A percentile compares a stretch with the other conserved stretches of the same genome.
These are phyloP conservation scores for Rhodotorula glutinis DNA, from an alignment of 1,284 basidiomycete genomes.

Conservation along the genomic window DNA sequence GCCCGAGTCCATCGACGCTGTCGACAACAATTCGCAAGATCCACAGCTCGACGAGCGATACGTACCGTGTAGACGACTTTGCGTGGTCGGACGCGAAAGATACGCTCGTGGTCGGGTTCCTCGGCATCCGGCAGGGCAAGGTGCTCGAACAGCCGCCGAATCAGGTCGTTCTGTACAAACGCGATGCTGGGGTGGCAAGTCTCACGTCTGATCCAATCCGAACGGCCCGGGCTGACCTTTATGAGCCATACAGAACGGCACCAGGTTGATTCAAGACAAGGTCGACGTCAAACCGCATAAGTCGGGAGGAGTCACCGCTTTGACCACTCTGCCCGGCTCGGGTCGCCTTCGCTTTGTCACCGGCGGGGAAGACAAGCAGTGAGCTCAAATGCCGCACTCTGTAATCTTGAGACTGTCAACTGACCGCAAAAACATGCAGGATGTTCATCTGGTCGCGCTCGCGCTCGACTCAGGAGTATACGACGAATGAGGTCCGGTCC, in stretches of 20 bases:
- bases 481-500: slow-evolving; percentile 11
- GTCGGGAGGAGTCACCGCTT: slow-evolving; percentile 27
- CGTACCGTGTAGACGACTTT: slow-evolving; percentile 26
- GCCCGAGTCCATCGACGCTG: neutral
- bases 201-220: no score
- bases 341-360: slow-evolving; percentile 30
- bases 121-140: slow-evolving; percentile 23
- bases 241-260: neutral
- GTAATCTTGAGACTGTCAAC: no score
- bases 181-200: slow-evolving; percentile 11
- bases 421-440: no score
- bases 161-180: slow-evolving; percentile 31
- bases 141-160: slow-evolving; percentile 13
- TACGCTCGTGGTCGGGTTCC: slow-evolving; percentile 26
- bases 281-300: slow-evolving; percentile 16
- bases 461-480: slow-evolving; percentile 17
- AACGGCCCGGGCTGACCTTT: neutral
- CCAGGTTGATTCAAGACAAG: slow-evolving; percentile 4
- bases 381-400: neutral
- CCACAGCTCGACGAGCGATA: slow-evolving; percentile 11
- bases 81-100: slow-evolving; percentile 25
- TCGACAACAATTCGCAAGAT: slow-evolving; percentile 14
- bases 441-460: slow-evolving; percentile 32
- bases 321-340: slow-evolving; percentile 9
- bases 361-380: slow-evolving; percentile 33